A percentile compares a stretch with the other conserved stretches of the same genome.
Conservation (phyloP, 495 filamentous ascomycete genomes). For the Podospora tetraspora region DNA sequence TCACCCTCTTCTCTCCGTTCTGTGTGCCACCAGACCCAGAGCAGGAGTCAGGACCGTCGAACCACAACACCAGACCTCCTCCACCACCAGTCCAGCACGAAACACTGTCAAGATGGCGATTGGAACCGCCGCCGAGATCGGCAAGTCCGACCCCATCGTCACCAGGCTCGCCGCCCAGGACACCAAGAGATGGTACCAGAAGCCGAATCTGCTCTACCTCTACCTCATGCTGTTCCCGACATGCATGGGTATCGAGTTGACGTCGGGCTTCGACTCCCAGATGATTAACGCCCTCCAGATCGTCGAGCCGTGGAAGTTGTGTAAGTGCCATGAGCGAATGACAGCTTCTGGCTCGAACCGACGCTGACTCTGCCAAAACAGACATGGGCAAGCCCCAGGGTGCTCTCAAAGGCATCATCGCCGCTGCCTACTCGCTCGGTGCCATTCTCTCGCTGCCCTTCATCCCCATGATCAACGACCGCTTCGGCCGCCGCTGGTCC, state of each 20-base stretch:
- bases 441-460: constrained; percentile 54
- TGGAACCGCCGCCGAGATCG: constrained; percentile 15
- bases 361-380: constrained; percentile 11
- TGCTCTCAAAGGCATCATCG: constrained; percentile 41
- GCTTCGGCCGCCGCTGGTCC: constrained; percentile 53
- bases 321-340: constrained; percentile 28
- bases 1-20: constrained; percentile 1
- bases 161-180: constrained; percentile 47
- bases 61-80: neutral
- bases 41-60: neutral
- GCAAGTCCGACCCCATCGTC: constrained; percentile 42
- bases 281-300: constrained; percentile 67
- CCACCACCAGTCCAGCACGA: neutral
- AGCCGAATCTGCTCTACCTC: constrained; percentile 54
- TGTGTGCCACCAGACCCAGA: neutral
- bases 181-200: constrained; percentile 52
- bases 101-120: constrained; percentile 16
- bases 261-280: constrained; percentile 65
- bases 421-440: constrained; percentile 49
- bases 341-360: too few species aligned
- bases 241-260: constrained; percentile 67
- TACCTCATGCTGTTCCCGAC: constrained; percentile 59
- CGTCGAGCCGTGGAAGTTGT: constrained; percentile 49
- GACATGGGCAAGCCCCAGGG: constrained; percentile 37
- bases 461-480: constrained; percentile 52